Evolutionary conservation across 345 rosid genomes (phyloP).

Genomic region (Odontarrhena argentea): DNA sequence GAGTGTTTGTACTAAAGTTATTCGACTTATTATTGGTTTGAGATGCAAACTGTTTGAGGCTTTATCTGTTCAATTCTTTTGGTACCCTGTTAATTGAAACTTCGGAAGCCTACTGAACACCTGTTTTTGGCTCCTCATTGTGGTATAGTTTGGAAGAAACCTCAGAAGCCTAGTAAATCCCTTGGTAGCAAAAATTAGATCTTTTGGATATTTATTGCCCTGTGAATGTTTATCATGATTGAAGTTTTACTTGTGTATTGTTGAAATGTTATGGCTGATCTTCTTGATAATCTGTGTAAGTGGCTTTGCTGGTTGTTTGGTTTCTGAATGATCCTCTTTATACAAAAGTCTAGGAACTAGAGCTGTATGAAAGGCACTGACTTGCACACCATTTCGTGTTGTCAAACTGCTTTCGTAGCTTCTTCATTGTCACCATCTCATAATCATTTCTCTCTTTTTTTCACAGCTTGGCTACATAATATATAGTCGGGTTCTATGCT

Average conservation of each 20-base stretch:
- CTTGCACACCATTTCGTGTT: not conserved
- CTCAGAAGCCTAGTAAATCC: not conserved
- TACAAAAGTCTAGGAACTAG: slow-evolving; percentile 5
- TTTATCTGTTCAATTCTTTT: not conserved
- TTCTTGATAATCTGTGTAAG: not conserved
- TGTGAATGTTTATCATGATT: not conserved
- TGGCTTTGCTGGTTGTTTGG: slow-evolving; percentile 1
- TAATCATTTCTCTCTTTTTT: not conserved
- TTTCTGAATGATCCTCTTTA: slow-evolving; percentile 3
- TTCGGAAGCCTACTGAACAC: too few species aligned
- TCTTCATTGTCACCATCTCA: not conserved
- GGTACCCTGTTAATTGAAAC: slow-evolving; percentile 7
- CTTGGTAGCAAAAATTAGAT: not conserved
- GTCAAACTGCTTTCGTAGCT: not conserved
- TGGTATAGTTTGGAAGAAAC: not conserved
- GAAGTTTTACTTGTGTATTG: not conserved
- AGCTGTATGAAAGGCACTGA: slow-evolving; percentile 4
- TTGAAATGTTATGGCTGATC: not conserved
- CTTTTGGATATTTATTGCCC: not conserved
- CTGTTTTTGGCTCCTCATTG: not conserved
- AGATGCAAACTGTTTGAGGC: not conserved
- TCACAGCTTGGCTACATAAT: slow-evolving; percentile 83
- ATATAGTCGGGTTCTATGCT: slow-evolving; percentile 81
- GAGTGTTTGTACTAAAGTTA: not conserved
- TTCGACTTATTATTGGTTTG: not conserved